A percentile compares a stretch with the other conserved stretches of the same genome.
Conservation (phyloP, 2,329 filamentous ascomycete genomes). For the Dothiorella sarmentorum region DNA sequence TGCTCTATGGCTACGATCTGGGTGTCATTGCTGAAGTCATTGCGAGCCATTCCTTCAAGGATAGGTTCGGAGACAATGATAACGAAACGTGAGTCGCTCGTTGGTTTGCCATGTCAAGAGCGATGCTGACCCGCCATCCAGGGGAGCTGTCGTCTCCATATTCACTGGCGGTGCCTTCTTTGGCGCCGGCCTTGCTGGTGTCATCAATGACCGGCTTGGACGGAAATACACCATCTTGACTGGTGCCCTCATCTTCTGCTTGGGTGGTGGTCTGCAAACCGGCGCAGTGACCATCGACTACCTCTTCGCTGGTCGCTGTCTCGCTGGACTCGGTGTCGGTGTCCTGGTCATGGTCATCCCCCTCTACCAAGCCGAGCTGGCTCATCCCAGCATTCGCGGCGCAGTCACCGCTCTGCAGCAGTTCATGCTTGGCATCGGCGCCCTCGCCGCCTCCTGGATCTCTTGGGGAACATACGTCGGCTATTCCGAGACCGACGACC, state of each 20-base stretch:
- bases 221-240: constrained; percentile 68
- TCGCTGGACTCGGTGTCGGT: constrained; percentile 65
- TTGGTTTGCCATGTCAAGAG: not conserved
- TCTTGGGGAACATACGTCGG: constrained; percentile 60
- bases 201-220: constrained; percentile 61
- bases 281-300: constrained; percentile 59
- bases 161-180: constrained; percentile 76
- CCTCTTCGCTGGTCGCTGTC: constrained; percentile 65
- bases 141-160: constrained; percentile 69
- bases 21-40: constrained; percentile 60
- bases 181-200: constrained; percentile 63
- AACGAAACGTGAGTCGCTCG: constrained; percentile 33
- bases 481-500: constrained; percentile 45
- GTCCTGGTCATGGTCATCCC: constrained; percentile 63
- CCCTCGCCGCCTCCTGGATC: constrained; percentile 70
- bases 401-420: constrained; percentile 73
- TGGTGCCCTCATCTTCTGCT: constrained; percentile 66
- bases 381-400: constrained; percentile 74
- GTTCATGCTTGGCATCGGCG: constrained; percentile 77
- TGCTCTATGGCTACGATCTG: constrained; percentile 58
- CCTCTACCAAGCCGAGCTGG: constrained; percentile 75
- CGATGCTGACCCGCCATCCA: constrained; percentile 28
- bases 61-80: constrained; percentile 38
- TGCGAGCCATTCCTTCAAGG: constrained; percentile 41
- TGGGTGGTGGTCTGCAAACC: constrained; percentile 72